A percentile compares a stretch with the other conserved stretches of the same genome.
Conservation (phyloP, 768 basidiomycete genomes). For the Solioccasus polychromus region DNA sequence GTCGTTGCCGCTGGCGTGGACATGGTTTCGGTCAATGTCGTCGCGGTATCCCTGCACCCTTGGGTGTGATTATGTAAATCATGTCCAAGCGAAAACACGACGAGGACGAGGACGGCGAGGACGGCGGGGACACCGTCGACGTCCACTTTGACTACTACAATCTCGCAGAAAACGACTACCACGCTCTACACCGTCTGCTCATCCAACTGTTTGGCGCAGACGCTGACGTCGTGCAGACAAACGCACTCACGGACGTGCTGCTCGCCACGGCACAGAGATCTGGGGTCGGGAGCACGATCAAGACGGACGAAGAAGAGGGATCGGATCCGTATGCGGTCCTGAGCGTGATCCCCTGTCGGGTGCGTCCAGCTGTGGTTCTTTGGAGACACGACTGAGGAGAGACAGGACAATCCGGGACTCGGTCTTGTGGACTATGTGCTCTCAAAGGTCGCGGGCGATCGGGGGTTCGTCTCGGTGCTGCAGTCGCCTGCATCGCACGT, state of each 20-base stretch:
- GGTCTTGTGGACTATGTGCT: conserved; percentile 71
- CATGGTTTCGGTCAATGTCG: background rate
- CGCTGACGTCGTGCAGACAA: conserved; percentile 64
- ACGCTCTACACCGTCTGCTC: conserved; percentile 75
- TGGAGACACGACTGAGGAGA: background rate
- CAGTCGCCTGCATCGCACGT: conserved; percentile 49
- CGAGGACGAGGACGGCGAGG: conserved; percentile 34
- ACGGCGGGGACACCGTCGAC: conserved; percentile 34
- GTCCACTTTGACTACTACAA: conserved; percentile 86
- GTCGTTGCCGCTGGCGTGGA: conserved; percentile 20
- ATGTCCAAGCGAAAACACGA: conserved; percentile 58
- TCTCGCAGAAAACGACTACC: conserved; percentile 77
- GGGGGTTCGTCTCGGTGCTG: conserved; percentile 51
- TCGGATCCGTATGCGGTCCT: conserved; percentile 84
- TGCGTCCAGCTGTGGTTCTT: conserved; percentile 26
- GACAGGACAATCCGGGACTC: conserved; percentile 70
- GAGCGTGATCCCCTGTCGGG: conserved; percentile 78
- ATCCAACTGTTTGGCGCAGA: conserved; percentile 70
- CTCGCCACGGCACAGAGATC: conserved; percentile 70
- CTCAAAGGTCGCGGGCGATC: conserved; percentile 49
- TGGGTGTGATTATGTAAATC: conserved; percentile 15
- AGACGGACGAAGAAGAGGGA: conserved; percentile 59
- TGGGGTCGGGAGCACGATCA: conserved; percentile 83
- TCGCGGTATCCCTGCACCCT: conserved; percentile 5
- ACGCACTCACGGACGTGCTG: conserved; percentile 78